Percentiles rank a stretch among this genome's conserved stretches.
These are phyloP conservation scores for Strobilomyces confusus DNA, from an alignment of 768 basidiomycete species.

Conservation along the genomic window DNA sequence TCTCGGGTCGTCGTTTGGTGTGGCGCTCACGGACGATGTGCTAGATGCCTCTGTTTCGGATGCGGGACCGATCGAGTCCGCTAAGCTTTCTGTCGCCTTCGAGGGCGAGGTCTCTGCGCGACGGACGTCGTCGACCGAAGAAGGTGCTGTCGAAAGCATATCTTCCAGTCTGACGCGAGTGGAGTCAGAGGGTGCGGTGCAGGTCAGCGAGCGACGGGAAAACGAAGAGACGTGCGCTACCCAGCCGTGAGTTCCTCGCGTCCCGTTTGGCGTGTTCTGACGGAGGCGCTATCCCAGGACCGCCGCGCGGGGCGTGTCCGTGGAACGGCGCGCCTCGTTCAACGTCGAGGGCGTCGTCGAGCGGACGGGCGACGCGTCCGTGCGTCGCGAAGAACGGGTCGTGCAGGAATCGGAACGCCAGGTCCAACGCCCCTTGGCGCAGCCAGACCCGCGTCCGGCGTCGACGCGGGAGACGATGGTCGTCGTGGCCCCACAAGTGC, in stretches of 20 bases:
- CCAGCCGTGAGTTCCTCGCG: conserved; percentile 1
- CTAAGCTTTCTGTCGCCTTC: background rate
- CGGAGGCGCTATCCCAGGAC: too few relatives aligned
- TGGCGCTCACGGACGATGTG: background rate
- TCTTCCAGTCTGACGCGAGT: background rate
- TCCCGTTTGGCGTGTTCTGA: background rate
- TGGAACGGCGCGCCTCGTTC: background rate
- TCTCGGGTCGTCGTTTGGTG: background rate
- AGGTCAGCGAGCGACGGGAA: background rate
- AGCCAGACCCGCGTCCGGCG: too few relatives aligned
- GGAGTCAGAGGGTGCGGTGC: background rate
- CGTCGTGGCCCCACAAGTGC: background rate
- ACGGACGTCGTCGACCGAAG: background rate
- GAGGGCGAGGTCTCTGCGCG: background rate
- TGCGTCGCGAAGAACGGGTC: background rate
- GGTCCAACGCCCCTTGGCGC: background rate
- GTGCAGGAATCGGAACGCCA: background rate
- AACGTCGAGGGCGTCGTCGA: background rate
- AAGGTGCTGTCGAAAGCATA: background rate
- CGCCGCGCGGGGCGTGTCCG: too few relatives aligned
- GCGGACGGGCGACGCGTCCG: background rate
- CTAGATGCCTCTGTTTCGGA: background rate
- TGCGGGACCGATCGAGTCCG: background rate
- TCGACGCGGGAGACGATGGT: background rate
- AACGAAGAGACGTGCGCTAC: background rate